Evolutionary conservation across 495 filamentous ascomycete species (phyloP), one percentile per base, ranked within the genome.

Genomic region (Chaetomidium leptoderma): DNA sequence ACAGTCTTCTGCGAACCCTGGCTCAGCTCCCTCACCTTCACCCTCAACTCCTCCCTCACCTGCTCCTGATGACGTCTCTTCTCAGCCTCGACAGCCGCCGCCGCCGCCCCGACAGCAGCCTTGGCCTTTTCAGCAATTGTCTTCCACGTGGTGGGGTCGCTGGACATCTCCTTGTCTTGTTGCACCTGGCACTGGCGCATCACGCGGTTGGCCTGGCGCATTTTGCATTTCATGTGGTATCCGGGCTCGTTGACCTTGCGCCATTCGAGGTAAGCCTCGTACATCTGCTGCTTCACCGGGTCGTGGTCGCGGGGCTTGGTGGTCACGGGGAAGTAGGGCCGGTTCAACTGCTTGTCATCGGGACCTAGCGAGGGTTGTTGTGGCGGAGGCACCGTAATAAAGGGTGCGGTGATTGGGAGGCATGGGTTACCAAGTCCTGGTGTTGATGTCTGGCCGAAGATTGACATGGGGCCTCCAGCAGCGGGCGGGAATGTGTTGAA

Each of bases 181-280:
- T 65, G 48, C 32, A 61, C 54, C 9, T 64, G 63, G 35, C 58
- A 59, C 58, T 72, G 70, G 10, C 72, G 64, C 24, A 72, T 61
- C 1, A 68, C 60, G 23, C 75, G 72, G 11, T 71, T 62, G 0
- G 74, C 73, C 53, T 78, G 75, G 5, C 75, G 70, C 49, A 71
- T 67, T 60, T 70, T 73, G 70, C 74, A 76, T 32, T 61, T 60
- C 33, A 66, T 54, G 27, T 76, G 73, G 44, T 74, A 78, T 0
- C 59, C 58, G 4, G 69, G 70, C 50, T 78, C 71, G 4, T 67
- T 72, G 9, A 66, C 66, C 33, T 76, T 74, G 44, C 65, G 68
- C 53, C 63, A 64, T 60, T 78, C 75, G 17, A 78, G 63, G 40
- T 73, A 78, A 16, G 64, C 59, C 60, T 78, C 75, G 55, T 76